Base-by-base conservation (phyloP, 1,284 basidiomycete species). In the Paramarasmius palmivorus region DNA sequence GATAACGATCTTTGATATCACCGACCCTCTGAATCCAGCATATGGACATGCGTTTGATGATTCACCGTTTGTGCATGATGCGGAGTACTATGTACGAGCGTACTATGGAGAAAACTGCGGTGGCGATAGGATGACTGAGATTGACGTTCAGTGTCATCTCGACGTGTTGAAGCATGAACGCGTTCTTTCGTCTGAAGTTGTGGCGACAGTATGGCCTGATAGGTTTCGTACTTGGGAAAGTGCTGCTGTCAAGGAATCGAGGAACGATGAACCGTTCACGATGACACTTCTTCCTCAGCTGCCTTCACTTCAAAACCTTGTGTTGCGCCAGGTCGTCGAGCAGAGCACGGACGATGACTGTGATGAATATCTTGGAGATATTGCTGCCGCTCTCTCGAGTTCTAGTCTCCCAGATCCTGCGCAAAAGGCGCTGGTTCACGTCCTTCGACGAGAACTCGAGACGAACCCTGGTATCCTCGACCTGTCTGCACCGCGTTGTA, bases 201-300 rank as follows among this genome's bases (percentile, higher is more conserved):
- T 70, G 5, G 63, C 60, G 2, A 68, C 68, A 52, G 62, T 63
- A 6, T 69, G 67, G 68, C 67, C 68, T 5, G 2, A 25, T 1
- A 66, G 25, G 40, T 37, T 19, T 17, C n/a, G n/a, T n/a, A n/a
- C n/a, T n/a, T n/a, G n/a, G n/a, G n/a, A n/a, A n/a, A n/a, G n/a
- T n/a, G n/a, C n/a, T n/a, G n/a, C n/a, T n/a, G n/a, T n/a, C n/a
- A n/a, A n/a, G n/a, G n/a, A n/a, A n/a, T n/a, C n/a, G 29, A 32
- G 20, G 8, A n/a, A n/a, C n/a, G n/a, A n/a, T n/a, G 42, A 42
- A 26, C 35, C n/a, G 19, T 32, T 2, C 44, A n/a, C 48, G 37
- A 10, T 19, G 14, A 7, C 23, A 15, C 7, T 15, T 15, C 45
- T 65, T 19, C 63, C 66, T 2, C 55, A n/a, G n/a, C n/a, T n/a